Conservation (phyloP, 352 stramenopile genomes). For the Pythium diclinum region DNA sequence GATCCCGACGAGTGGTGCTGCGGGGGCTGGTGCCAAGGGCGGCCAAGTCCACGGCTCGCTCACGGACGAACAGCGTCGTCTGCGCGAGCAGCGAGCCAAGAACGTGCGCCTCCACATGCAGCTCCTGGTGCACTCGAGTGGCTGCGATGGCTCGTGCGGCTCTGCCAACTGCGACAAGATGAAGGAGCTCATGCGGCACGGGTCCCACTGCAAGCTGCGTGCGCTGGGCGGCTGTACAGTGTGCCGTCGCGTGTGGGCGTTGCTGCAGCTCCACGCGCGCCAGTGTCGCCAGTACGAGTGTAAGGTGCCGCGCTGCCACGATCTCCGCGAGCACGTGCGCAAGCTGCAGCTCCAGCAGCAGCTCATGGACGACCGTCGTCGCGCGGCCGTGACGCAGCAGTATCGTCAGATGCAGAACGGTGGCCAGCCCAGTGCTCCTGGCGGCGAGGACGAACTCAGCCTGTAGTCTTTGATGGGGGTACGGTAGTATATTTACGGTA, state of each 20-base stretch:
- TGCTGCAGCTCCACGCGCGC: constrained; percentile 96
- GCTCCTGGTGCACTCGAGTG: constrained; percentile 95
- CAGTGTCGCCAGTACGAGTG: constrained; percentile 94
- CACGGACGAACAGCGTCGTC: constrained; percentile 60
- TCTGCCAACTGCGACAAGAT: constrained; percentile 98
- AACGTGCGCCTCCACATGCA: constrained; percentile 98
- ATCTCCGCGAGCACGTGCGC: constrained; percentile 93
- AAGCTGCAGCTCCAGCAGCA: constrained; percentile 97
- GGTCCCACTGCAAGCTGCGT: constrained; percentile 90
- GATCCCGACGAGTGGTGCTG: constrained; percentile 63
- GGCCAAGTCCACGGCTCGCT: constrained; percentile 32
- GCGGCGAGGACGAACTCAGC: constrained; percentile 21
- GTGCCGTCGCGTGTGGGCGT: constrained; percentile 95
- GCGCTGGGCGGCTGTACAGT: constrained; percentile 93
- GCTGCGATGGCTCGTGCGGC: constrained; percentile 92
- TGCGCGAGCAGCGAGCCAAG: constrained; percentile 88
- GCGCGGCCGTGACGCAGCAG: constrained; percentile 84
- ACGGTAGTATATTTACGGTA: constrained; percentile 27
- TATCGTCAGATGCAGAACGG: constrained; percentile 80
- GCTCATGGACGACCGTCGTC: constrained; percentile 96
- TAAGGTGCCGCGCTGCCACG: constrained; percentile 95
- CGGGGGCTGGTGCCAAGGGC: constrained; percentile 14
- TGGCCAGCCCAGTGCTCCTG: constrained; percentile 27
- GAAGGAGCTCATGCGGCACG: constrained; percentile 97
- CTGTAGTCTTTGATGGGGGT: neutral